These are phyloP conservation scores for Xylaria sp. DNA, from an alignment of 2,329 filamentous ascomycete species.

Conservation along the genomic window DNA sequence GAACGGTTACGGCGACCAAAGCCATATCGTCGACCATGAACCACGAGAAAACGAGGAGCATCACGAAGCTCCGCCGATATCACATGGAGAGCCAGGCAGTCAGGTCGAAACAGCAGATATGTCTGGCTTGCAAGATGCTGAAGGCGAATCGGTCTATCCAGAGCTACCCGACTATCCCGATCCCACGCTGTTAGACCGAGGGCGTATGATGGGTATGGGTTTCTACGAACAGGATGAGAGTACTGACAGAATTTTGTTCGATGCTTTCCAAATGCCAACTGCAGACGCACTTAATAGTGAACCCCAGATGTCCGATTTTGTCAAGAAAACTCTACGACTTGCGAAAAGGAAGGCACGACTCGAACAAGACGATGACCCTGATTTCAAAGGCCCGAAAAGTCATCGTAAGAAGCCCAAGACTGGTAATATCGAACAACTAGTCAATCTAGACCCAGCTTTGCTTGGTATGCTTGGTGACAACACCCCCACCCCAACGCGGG, in stretches of 20 bases:
- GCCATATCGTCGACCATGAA: constrained; percentile 48
- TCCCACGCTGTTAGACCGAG: constrained; percentile 58
- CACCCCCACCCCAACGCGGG: constrained; percentile 41
- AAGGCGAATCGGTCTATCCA: constrained; percentile 46
- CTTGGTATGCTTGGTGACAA: constrained; percentile 51
- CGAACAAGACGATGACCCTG: constrained; percentile 65
- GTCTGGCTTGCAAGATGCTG: constrained; percentile 47
- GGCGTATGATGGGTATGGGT: constrained; percentile 67
- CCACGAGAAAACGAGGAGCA: constrained; percentile 29
- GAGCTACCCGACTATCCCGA: constrained; percentile 56
- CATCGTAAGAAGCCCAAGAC: constrained; percentile 57
- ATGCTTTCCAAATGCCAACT: constrained; percentile 66
- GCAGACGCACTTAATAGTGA: constrained; percentile 57
- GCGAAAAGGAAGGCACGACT: constrained; percentile 64
- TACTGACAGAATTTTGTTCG: constrained; percentile 68
- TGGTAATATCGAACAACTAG: constrained; percentile 51
- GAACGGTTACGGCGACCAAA: constrained; percentile 51
- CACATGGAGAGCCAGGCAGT: constrained; percentile 41
- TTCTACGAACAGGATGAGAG: constrained; percentile 70
- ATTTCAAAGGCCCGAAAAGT: constrained; percentile 59
- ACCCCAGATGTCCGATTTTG: constrained; percentile 63
- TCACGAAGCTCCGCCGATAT: constrained; percentile 33
- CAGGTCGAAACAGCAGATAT: constrained; percentile 48
- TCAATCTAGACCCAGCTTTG: constrained; percentile 66
- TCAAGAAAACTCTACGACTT: constrained; percentile 65